phyloP scores from a whole-genome alignment of 305 asterid genomes.

The Nicotiana rustica region DNA sequence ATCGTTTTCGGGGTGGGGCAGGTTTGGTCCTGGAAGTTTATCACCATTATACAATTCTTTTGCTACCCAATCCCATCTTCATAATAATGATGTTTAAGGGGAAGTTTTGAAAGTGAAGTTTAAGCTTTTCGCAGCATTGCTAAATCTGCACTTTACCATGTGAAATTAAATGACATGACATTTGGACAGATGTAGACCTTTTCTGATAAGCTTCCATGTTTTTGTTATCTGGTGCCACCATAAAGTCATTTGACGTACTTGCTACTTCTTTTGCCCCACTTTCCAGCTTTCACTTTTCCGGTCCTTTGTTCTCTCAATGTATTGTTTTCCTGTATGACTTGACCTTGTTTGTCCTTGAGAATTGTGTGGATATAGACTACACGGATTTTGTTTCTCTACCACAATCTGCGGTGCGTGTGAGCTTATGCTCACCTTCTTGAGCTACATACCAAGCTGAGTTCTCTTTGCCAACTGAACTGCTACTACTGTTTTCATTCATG shows the following conservation, averaged over 20 bases:
- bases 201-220: background rate
- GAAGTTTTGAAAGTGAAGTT: background rate
- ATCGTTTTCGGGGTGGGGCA: background rate
- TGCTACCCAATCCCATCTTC: background rate
- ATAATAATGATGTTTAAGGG: background rate
- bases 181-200: slow-evolving; percentile 28
- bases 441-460: background rate
- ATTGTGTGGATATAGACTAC: background rate
- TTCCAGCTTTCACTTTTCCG: slow-evolving; percentile 24
- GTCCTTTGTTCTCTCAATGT: background rate
- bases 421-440: slow-evolving; percentile 1
- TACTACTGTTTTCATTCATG: background rate
- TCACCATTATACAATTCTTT: slow-evolving; percentile 9
- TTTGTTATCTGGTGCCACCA: slow-evolving; percentile 17
- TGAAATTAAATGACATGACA: background rate
- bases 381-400: background rate
- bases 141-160: slow-evolving; percentile 1
- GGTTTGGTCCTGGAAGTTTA: background rate
- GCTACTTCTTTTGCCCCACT: slow-evolving; percentile 26
- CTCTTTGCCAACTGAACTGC: background rate
- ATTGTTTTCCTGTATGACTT: background rate
- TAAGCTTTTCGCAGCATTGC: slow-evolving; percentile 7
- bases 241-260: slow-evolving; percentile 31
- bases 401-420: slow-evolving; percentile 7
- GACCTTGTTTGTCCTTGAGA: background rate